A percentile compares a stretch with the other conserved stretches of the same genome.
phyloP scores from a whole-genome alignment of 768 basidiomycete genomes.

The Mycena vulgaris region DNA sequence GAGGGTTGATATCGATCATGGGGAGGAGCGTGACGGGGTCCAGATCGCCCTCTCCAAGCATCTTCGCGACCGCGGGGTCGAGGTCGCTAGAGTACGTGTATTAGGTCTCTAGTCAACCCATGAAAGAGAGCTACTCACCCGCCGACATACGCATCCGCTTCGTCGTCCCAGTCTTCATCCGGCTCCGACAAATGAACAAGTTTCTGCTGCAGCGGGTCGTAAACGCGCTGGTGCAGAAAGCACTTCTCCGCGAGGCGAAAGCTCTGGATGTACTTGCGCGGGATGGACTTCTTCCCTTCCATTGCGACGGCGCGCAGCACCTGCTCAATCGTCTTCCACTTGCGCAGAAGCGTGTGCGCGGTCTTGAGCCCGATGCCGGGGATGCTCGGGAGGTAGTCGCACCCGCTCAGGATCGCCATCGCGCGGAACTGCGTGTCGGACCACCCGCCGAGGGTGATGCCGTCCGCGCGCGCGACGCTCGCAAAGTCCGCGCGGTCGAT shows the following conservation, averaged over 20 bases:
- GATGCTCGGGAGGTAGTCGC: constrained; percentile 94
- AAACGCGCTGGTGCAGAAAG: constrained; percentile 94
- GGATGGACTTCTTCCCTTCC: constrained; percentile 90
- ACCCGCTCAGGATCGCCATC: constrained; percentile 95
- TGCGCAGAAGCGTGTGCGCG: constrained; percentile 85
- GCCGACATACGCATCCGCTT: constrained; percentile 81
- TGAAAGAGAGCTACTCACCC: constrained; percentile 58
- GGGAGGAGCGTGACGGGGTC: constrained; percentile 79
- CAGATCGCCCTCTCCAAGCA: constrained; percentile 76
- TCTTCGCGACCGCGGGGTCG: constrained; percentile 73
- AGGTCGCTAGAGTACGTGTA: constrained; percentile 65
- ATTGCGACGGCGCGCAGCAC: constrained; percentile 81
- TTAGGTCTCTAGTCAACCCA: neutral
- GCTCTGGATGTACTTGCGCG: constrained; percentile 78
- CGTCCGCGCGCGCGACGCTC: constrained; percentile 63
- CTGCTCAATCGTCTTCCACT: constrained; percentile 90
- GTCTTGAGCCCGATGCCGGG: constrained; percentile 95
- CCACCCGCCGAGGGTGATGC: constrained; percentile 90
- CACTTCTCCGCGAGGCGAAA: constrained; percentile 92
- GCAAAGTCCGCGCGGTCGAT: constrained; percentile 81
- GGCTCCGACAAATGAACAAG: constrained; percentile 83
- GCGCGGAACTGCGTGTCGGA: constrained; percentile 90
- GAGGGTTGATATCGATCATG: constrained; percentile 86
- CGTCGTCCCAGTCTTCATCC: constrained; percentile 68
- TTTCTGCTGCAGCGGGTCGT: constrained; percentile 75